phyloP scores from a whole-genome alignment of 495 filamentous ascomycete genomes.

The Talaromyces stipitatus region DNA sequence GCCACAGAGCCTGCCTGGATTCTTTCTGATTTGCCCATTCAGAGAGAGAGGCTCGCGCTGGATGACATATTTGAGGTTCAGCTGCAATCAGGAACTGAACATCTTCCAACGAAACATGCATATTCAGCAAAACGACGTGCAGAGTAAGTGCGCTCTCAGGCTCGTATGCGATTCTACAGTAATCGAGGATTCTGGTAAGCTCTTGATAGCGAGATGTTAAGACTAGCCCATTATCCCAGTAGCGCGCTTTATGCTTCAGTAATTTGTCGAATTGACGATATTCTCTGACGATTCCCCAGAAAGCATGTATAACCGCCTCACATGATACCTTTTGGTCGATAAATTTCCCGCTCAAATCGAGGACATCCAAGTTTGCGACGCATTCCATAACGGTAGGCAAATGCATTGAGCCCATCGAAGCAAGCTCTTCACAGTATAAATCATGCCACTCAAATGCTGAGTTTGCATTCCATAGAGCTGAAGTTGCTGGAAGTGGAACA shows the following conservation, averaged over 20 bases:
- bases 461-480: conserved; percentile 48
- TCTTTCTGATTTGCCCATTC: conserved; percentile 45
- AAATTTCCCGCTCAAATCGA: conserved; percentile 27
- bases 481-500: conserved; percentile 47
- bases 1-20: conserved; percentile 51
- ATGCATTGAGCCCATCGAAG: conserved; percentile 19
- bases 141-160: conserved; percentile 37
- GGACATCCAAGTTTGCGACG: conserved; percentile 42
- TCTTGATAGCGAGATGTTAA: conserved; percentile 46
- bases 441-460: conserved; percentile 50
- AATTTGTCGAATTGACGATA: conserved; percentile 50
- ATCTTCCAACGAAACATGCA: conserved; percentile 55
- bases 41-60: not conserved
- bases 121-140: conserved; percentile 49
- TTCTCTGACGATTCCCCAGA: conserved; percentile 52
- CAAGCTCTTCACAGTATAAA: conserved; percentile 27
- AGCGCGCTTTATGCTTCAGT: conserved; percentile 27
- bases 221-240: conserved; percentile 37
- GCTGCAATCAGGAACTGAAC: conserved; percentile 54
- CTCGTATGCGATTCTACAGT: conserved; percentile 33
- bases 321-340: conserved; percentile 45
- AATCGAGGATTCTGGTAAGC: conserved; percentile 33
- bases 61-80: not conserved
- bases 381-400: conserved; percentile 43
- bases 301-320: conserved; percentile 45